Evolutionary conservation across 2,329 filamentous ascomycete species (phyloP).

Genomic region (Apiospora saccharicola): DNA sequence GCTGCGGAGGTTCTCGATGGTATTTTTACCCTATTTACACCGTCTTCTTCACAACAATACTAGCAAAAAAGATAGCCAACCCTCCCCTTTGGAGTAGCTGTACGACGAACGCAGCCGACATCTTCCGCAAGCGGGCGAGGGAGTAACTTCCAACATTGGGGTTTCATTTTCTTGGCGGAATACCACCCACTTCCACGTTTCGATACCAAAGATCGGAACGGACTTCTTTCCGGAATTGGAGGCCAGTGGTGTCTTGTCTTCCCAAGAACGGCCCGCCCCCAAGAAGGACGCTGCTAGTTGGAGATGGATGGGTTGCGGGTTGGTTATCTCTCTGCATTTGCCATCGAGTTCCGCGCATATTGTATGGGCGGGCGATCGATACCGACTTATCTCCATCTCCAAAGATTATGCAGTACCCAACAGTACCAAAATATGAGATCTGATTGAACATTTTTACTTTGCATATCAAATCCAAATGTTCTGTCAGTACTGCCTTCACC

Average conservation of each 20-base stretch:
- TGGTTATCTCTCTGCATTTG: neutral
- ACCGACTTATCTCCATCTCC: neutral
- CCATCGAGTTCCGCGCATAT: neutral
- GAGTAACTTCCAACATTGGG: neutral
- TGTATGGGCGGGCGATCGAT: neutral
- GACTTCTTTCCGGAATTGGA: neutral
- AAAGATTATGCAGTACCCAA: neutral
- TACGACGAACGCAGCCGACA: neutral
- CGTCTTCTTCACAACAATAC: neutral
- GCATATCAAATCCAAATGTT: neutral
- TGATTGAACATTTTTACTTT: neutral
- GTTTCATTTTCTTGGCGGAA: neutral
- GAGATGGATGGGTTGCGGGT: neutral
- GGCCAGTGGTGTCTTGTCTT: neutral
- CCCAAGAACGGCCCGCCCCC: conserved; percentile 4
- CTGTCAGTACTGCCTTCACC: neutral
- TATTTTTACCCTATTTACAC: neutral
- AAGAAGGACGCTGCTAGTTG: neutral
- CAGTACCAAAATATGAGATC: neutral
- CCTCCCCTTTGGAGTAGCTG: neutral
- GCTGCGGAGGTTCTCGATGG: too few species aligned
- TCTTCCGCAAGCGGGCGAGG: neutral
- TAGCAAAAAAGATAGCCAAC: neutral
- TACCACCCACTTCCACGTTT: neutral
- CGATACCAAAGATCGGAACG: neutral